Base-by-base conservation (phyloP, 176 grass and related monocot species). In the Eragrostis nindensis region DNA sequence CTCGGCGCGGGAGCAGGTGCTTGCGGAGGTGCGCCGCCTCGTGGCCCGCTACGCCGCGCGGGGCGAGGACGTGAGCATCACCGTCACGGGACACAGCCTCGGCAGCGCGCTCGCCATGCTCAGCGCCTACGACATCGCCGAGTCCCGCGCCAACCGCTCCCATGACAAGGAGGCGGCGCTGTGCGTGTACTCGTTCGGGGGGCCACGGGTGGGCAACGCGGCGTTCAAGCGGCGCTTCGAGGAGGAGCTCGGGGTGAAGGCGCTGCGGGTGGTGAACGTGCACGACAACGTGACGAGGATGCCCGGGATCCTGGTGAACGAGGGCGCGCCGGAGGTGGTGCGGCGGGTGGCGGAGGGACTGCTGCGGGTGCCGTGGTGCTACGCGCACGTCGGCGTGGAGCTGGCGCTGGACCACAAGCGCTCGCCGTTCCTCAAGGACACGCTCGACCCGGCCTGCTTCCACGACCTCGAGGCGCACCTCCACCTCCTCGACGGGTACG, bases 401-500 rank as follows among this genome's bases (percentile, higher is more conserved):
- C 75, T 97, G 21, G 65, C 26, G 2, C 77, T 97, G 8, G 91
- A 97, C 80, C 94, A 97, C 77, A 89, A 86, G 84, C 84, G 83
- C 0, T 97, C 94, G 26, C 94, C 91, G 22, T 97, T 92, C 84
- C 78, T 97, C 68, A 97, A 97, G 87, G 89, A 87, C 73, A 90
- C 91, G 14, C 45, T 44, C 8, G 91, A 97, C 53, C 89, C 85
- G 1, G 76, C 82, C 0, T 89, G 89, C 84, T 91, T 48, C 73
- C 94, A 97, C 53, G 85, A 97, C 82, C 78, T 97, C 4, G 94
- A 97, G 86, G 91, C 91, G 19, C 89, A 86, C 87, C 84, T 97
- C 4, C 94, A 97, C 73, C 89, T 97, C 68, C 74, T 97, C 72
- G 94, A 97, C 75, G 94, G 94, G 94, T 97, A 83, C 27, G 87